Conservation (phyloP, 169 alveolate genomes). For the Plasmodium vivax region DNA sequence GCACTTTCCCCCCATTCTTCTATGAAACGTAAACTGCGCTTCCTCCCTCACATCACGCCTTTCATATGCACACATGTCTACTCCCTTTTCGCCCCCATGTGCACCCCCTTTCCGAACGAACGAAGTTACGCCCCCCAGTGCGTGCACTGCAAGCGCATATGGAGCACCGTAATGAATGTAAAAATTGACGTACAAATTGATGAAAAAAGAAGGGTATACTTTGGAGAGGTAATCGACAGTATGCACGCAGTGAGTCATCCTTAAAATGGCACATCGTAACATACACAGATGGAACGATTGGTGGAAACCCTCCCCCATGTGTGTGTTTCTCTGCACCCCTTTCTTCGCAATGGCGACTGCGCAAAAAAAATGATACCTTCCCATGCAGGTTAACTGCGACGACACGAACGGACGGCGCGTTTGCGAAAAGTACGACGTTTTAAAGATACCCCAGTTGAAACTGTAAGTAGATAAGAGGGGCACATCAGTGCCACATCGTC, state of each 20-base stretch:
- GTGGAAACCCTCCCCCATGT: background rate
- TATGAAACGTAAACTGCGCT: background rate
- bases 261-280: background rate
- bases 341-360: background rate
- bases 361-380: background rate
- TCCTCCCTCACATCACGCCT: background rate
- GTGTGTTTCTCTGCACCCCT: background rate
- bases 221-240: constrained; percentile 38
- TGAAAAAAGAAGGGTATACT: constrained; percentile 22
- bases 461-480: constrained; percentile 9
- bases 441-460: constrained; percentile 42
- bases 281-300: background rate
- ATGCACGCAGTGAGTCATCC: background rate
- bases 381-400: constrained; percentile 48
- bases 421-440: constrained; percentile 23
- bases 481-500: background rate
- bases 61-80: background rate
- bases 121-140: constrained; percentile 65
- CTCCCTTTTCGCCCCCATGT: background rate
- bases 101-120: background rate
- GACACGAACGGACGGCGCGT: background rate
- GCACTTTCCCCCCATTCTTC: background rate
- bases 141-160: constrained; percentile 34
- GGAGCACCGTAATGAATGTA: constrained; percentile 32
- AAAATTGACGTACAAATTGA: constrained; percentile 38